Base-by-base conservation (phyloP, 768 basidiomycete genomes). In the Flagelloscypha sp. region DNA sequence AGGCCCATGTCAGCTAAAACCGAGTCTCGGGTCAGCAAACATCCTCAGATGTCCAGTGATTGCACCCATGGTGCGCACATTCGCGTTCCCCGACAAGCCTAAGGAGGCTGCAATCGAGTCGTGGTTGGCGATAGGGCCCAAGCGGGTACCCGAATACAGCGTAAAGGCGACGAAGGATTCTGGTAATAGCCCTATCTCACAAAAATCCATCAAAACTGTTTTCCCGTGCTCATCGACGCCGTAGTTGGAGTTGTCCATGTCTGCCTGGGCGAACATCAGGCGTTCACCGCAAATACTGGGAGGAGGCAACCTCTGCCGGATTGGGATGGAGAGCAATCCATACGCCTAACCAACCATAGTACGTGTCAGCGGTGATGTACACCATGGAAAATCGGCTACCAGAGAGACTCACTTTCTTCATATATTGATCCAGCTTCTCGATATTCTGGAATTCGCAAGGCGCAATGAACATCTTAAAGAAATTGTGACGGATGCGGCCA, bases 221-320 rank as follows among this genome's bases (percentile, higher is more conserved):
- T 34, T 50, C 32, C 50, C 50, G 21, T 46, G 9, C 23, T 47
- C 34, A 40, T 56, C 53, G 33, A 58, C 40, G 31, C 40, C 49
- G 35, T 57, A 58, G 41, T 54, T 56, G 42, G 40, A 37, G 25
- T 11, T 6, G 37, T 54, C 3, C 42, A 57, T 49, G 48, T 57
- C 49, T 41, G 55, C 44, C 47, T 58, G 57, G 27, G 36, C 50
- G 49, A 54, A 53, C 23, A 57, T 48, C 9, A 55, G 31, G 21
- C 28, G 44, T 5, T 57, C 56, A 38, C 38, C 27, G 27, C 29
- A 13, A 17, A 57, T 15, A 25, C 24, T 47, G 42, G 51, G 32
- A 33, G 42, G 40, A 22, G 42, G 16, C 33, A 43, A 11, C 20
- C 17, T 19, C 10, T 28, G 13, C 29, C 13, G 17, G 25, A 22